Percentiles rank a stretch among this genome's conserved stretches.
Evolutionary conservation across 2,329 filamentous ascomycete species (phyloP).

Genomic region (Cadophora sp.): DNA sequence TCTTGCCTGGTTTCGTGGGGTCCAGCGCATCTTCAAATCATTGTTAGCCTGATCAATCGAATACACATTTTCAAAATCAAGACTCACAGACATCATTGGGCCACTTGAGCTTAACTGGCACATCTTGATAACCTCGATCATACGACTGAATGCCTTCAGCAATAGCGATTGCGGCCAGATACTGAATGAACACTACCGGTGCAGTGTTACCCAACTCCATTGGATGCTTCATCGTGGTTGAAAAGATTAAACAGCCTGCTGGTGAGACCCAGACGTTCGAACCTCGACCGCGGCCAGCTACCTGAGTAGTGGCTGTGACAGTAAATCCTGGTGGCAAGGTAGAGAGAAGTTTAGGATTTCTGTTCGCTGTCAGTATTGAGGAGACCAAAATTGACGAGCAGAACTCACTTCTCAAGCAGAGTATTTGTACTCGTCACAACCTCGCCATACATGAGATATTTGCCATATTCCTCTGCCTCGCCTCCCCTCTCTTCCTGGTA

Average conservation of each 20-base stretch:
- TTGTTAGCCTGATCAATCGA: background rate
- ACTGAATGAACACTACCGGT: conserved; percentile 93
- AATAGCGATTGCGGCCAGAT: conserved; percentile 86
- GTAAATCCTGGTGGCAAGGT: conserved; percentile 87
- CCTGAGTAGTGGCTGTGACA: conserved; percentile 82
- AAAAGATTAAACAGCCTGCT: conserved; percentile 85
- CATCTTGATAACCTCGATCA: conserved; percentile 72
- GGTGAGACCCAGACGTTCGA: conserved; percentile 96
- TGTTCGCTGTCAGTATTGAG: conserved; percentile 44
- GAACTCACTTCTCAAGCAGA: conserved; percentile 79
- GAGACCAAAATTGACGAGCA: conserved; percentile 8
- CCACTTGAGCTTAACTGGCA: conserved; percentile 93
- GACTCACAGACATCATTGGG: conserved; percentile 88
- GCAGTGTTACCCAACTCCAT: conserved; percentile 73
- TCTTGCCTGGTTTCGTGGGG: conserved; percentile 56
- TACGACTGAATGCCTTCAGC: conserved; percentile 85
- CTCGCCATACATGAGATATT: conserved; percentile 83
- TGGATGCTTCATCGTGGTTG: conserved; percentile 84
- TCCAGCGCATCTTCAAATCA: conserved; percentile 65
- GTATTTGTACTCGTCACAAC: conserved; percentile 95
- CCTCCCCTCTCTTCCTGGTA: conserved; percentile 64
- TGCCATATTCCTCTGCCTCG: conserved; percentile 74
- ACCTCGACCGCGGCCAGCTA: conserved; percentile 87
- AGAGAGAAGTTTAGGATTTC: conserved; percentile 79
- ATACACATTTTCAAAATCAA: background rate